phyloP scores from a whole-genome alignment of 441 rosid species.

The Erysimum cheiri region DNA sequence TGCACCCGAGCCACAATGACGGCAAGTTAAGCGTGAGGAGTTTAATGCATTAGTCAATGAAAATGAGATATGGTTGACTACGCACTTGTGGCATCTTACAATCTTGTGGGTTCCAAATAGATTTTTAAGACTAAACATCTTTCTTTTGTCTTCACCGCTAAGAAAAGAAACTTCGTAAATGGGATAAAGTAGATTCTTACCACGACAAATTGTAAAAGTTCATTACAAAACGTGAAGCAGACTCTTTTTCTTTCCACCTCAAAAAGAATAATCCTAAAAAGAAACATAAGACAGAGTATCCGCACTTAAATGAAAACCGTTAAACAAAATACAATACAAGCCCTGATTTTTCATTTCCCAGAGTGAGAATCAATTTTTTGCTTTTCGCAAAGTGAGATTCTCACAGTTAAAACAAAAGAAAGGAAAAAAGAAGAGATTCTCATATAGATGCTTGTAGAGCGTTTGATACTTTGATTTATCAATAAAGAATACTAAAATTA shows the following conservation, averaged over 20 bases:
- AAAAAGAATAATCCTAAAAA: conserved; percentile 19
- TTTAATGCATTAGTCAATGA: background rate
- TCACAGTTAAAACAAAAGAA: background rate
- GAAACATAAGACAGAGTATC: background rate
- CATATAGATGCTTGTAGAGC: background rate
- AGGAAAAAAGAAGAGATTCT: background rate
- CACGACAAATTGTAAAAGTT: background rate
- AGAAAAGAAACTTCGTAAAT: background rate
- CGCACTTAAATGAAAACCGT: background rate
- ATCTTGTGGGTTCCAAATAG: conserved; percentile 3
- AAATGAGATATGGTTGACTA: background rate
- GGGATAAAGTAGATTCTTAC: background rate
- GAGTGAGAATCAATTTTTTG: background rate
- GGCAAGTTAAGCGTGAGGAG: background rate
- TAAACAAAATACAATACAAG: background rate
- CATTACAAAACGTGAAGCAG: conserved; percentile 10
- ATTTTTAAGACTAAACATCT: background rate
- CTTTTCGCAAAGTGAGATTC: conserved; percentile 1
- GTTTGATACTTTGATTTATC: background rate
- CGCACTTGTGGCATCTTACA: background rate
- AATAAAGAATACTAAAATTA: background rate
- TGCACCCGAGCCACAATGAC: background rate
- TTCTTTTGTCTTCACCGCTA: background rate
- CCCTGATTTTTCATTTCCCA: background rate
- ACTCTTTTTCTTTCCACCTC: conserved; percentile 27